Evolutionary conservation across 306 rosid genomes (phyloP).

Genomic region (Acacia acuminata): DNA sequence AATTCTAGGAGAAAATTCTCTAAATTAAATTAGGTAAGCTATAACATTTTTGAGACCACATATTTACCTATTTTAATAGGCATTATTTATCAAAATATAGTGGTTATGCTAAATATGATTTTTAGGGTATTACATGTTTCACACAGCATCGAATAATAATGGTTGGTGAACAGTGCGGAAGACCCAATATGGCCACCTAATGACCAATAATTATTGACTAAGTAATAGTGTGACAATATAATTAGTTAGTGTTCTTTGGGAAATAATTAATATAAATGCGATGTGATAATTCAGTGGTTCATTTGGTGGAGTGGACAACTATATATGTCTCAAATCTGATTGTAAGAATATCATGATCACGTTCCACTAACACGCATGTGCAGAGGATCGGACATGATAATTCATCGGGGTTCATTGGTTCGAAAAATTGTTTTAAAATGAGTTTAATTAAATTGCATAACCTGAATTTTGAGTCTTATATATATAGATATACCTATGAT

Average conservation of each 20-base stretch:
- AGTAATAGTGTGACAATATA: neutral
- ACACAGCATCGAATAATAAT: neutral
- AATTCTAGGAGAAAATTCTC: too few species aligned
- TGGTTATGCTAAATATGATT: too few species aligned
- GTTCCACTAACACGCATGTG: neutral
- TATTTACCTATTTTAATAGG: too few species aligned
- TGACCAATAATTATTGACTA: conserved; percentile 7
- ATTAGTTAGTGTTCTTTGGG: neutral
- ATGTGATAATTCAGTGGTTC: neutral
- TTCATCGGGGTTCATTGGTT: neutral
- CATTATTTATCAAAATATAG: too few species aligned
- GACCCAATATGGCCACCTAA: neutral
- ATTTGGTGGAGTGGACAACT: neutral
- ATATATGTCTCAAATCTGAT: neutral
- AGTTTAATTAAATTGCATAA: neutral
- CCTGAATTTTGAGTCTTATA: neutral
- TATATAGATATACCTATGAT: too few species aligned
- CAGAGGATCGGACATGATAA: neutral
- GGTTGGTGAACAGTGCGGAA: neutral
- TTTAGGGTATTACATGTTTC: too few species aligned
- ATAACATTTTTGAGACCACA: too few species aligned
- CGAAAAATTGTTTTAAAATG: neutral
- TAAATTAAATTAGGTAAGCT: too few species aligned
- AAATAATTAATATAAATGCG: neutral
- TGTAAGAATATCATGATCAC: neutral